A percentile compares a stretch with the other conserved stretches of the same genome.
Conservation (phyloP, 331 rosid species). For the Phaseolus coccineus region DNA sequence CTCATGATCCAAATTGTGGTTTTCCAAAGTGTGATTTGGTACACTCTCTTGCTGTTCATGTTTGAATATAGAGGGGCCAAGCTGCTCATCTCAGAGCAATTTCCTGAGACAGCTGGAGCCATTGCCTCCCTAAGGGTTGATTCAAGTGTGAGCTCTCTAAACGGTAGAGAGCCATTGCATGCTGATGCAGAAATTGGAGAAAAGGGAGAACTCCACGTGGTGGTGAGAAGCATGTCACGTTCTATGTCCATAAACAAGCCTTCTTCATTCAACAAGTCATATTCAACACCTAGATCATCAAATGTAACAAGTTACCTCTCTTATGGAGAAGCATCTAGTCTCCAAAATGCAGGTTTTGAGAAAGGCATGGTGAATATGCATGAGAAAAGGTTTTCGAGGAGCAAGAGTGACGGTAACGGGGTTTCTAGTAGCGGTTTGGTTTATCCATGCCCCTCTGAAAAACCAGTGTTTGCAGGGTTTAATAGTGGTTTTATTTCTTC, state of each 20-base stretch:
- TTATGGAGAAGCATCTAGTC: constrained; percentile 35
- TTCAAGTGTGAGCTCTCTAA: constrained; percentile 65
- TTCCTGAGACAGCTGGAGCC: constrained; percentile 63
- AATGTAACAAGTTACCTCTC: neutral
- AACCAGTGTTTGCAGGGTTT: constrained; percentile 63
- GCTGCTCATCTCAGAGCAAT: constrained; percentile 62
- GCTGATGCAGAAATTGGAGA: constrained; percentile 70
- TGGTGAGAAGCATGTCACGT: constrained; percentile 50
- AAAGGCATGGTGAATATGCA: constrained; percentile 54
- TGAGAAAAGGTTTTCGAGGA: constrained; percentile 57
- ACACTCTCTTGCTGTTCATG: constrained; percentile 63
- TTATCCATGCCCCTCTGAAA: constrained; percentile 60
- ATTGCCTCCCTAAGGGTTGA: constrained; percentile 63
- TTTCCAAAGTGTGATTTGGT: constrained; percentile 70
- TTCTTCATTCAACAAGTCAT: constrained; percentile 57
- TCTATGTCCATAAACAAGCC: constrained; percentile 43
- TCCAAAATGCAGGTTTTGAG: constrained; percentile 47
- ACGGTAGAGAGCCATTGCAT: constrained; percentile 57
- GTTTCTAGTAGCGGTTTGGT: constrained; percentile 50
- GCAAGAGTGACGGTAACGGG: constrained; percentile 60
- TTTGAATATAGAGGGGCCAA: constrained; percentile 78
- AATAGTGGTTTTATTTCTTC: neutral
- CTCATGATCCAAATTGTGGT: constrained; percentile 77
- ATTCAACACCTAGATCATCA: neutral
- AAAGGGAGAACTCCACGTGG: constrained; percentile 72